phyloP scores from a whole-genome alignment of 345 rosid species.

The Clarkia xantiana region DNA sequence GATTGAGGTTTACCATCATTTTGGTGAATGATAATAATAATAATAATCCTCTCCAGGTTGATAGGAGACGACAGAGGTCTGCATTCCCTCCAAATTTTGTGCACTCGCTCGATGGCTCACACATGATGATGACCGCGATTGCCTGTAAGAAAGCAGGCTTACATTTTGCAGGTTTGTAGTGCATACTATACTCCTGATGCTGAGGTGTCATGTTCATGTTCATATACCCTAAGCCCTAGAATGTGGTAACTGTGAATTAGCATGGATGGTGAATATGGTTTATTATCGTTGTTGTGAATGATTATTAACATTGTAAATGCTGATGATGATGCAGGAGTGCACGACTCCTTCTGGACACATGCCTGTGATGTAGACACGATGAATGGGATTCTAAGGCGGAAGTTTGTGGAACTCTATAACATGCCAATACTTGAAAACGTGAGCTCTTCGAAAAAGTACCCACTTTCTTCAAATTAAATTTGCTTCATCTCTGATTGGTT shows the following conservation, averaged over 20 bases:
- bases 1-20: constrained; percentile 5
- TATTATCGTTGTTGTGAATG: not conserved
- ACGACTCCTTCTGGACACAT: constrained; percentile 99
- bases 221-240: too few species aligned
- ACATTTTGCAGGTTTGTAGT: constrained; percentile 66
- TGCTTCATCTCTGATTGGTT: not conserved
- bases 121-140: constrained; percentile 99
- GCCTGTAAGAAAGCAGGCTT: constrained; percentile 86
- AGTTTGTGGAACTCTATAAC: constrained; percentile 84
- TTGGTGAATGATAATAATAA: not conserved
- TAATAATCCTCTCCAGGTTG: constrained; percentile 33
- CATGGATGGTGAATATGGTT: not conserved
- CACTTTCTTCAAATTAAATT: not conserved
- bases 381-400: constrained; percentile 76
- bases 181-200: too few species aligned
- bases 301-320: not conserved
- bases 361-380: constrained; percentile 85
- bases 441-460: constrained; percentile 17
- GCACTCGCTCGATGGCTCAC: constrained; percentile 92
- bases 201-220: too few species aligned
- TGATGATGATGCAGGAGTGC: constrained; percentile 51
- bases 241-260: not conserved
- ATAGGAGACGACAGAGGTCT: constrained; percentile 76
- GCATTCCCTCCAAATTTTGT: constrained; percentile 98
- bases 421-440: constrained; percentile 85